A percentile compares a stretch with the other conserved stretches of the same genome.
These are phyloP conservation scores for Candida adriatica DNA, from an alignment of 805 yeast species.

Conservation along the genomic window DNA sequence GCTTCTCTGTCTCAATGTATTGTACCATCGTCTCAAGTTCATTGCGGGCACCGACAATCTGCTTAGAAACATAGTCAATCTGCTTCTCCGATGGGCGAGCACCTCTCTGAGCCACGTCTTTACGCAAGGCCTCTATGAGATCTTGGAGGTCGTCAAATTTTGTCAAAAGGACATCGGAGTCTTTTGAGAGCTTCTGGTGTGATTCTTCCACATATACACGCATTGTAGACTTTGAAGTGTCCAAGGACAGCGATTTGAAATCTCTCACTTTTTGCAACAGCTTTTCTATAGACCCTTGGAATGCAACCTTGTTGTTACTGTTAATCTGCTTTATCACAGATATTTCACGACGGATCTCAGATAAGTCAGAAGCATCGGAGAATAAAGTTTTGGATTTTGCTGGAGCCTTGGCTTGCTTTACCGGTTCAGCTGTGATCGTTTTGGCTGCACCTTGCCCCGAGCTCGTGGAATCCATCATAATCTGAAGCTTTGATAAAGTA, in stretches of 20 bases:
- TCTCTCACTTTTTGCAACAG: constrained; percentile 40
- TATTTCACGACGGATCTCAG: constrained; percentile 50
- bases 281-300: constrained; percentile 36
- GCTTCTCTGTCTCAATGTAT: constrained; percentile 64
- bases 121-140: constrained; percentile 77
- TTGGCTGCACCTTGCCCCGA: neutral
- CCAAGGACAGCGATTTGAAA: constrained; percentile 44
- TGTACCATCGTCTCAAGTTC: constrained; percentile 48
- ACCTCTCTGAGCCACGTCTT: constrained; percentile 89
- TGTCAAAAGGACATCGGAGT: constrained; percentile 67
- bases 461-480: constrained; percentile 3
- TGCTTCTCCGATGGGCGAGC: constrained; percentile 75
- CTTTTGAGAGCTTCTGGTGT: constrained; percentile 63
- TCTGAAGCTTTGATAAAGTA: constrained; percentile 14
- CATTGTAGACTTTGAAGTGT: constrained; percentile 27
- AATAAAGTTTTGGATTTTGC: constrained; percentile 2
- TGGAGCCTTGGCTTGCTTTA: neutral
- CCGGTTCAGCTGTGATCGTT: neutral
- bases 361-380: constrained; percentile 20
- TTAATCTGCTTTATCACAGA: constrained; percentile 54
- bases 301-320: constrained; percentile 32
- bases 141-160: constrained; percentile 90
- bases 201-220: constrained; percentile 70
- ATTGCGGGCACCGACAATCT: constrained; percentile 49
- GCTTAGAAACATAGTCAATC: constrained; percentile 55